These are phyloP conservation scores for Candida nitratophila DNA, from an alignment of 805 yeast genomes.

Conservation along the genomic window DNA sequence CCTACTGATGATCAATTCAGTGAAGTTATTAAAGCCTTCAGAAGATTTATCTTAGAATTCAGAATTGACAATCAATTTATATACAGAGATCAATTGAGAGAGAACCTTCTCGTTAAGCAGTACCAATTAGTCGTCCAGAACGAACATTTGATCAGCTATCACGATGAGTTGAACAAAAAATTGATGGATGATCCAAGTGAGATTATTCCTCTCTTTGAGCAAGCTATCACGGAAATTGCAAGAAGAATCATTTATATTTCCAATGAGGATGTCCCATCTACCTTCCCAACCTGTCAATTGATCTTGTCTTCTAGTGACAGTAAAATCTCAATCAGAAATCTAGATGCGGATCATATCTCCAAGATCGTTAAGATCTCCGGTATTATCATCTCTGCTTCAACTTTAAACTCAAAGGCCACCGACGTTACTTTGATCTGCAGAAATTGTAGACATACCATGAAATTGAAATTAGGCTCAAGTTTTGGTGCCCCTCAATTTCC, in stretches of 20 bases:
- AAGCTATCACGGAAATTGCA: slow-evolving; percentile 80
- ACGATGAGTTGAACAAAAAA: slow-evolving; percentile 82
- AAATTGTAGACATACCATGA: slow-evolving; percentile 74
- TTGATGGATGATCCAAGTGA: slow-evolving; percentile 83
- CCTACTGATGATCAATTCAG: slow-evolving; percentile 54
- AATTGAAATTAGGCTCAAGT: slow-evolving; percentile 53
- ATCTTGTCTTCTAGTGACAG: slow-evolving; percentile 68
- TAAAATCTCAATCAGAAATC: slow-evolving; percentile 66
- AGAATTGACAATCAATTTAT: slow-evolving; percentile 75
- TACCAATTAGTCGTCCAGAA: slow-evolving; percentile 68
- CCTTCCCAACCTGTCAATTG: slow-evolving; percentile 79
- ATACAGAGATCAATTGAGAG: slow-evolving; percentile 87
- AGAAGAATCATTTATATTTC: slow-evolving; percentile 54
- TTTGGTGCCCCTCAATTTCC: slow-evolving; percentile 70
- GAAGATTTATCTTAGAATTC: slow-evolving; percentile 77
- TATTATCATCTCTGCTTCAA: slow-evolving; percentile 85
- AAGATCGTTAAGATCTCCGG: slow-evolving; percentile 90
- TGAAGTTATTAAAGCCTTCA: slow-evolving; percentile 71
- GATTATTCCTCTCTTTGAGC: slow-evolving; percentile 79
- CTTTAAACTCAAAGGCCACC: slow-evolving; percentile 82
- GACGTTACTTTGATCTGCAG: slow-evolving; percentile 80
- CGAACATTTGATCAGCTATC: slow-evolving; percentile 80
- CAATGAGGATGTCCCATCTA: slow-evolving; percentile 40
- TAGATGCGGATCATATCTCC: slow-evolving; percentile 83
- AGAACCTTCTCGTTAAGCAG: slow-evolving; percentile 71